Base-by-base conservation (phyloP, 306 rosid genomes). In the Oemleria cerasiformis region DNA sequence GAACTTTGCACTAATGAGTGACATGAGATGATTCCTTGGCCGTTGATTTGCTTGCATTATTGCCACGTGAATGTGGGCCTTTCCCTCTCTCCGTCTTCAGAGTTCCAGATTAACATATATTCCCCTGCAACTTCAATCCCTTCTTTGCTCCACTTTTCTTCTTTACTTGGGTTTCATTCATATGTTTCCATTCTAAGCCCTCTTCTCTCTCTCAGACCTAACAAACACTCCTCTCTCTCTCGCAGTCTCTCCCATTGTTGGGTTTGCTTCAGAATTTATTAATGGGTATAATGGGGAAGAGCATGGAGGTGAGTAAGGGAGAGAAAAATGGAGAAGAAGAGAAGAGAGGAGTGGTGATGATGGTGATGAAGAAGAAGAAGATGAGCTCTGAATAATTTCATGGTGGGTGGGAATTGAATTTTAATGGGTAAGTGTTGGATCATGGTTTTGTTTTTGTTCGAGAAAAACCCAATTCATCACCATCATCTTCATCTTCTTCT, bases 41-140 rank as follows among this genome's bases (percentile, higher is more conserved):
- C 92, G 86, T 84, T 15, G 88, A 85, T 86, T 67, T 67, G 42
- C 84, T 70, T 41, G 16, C 65, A 56, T 79, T 12, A 77, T 73
- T 77, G 85, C 86, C 97, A 86, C 90, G 92, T 90, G 87, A 67
- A 8, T 50, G 72, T 85, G 84, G 81, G 86, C 13, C 61, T 76
- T 68, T 70, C 17, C 21, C 61, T 63, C 65, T 48, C 39, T 59
- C 47, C 63, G 25, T 57, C 68, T 73, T 30, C 51, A 11, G 9
- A 43, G n/a, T 45, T 21, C 9, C 14, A 4, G 7, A 67, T 23
- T 43, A 20, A 20, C 54, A 65, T 85, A 71, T 81, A 79, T 86
- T 75, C 84, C 79, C 81, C 55, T 70, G 73, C 83, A 81, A 77
- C 88, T 83, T 81, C 74, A 75, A 75, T 86, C 77, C 68, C 47